Evolutionary conservation across 371 early-diverging fungal genomes (phyloP), one percentile per base, ranked within the genome.

Genomic region (Coemansia sp.): DNA sequence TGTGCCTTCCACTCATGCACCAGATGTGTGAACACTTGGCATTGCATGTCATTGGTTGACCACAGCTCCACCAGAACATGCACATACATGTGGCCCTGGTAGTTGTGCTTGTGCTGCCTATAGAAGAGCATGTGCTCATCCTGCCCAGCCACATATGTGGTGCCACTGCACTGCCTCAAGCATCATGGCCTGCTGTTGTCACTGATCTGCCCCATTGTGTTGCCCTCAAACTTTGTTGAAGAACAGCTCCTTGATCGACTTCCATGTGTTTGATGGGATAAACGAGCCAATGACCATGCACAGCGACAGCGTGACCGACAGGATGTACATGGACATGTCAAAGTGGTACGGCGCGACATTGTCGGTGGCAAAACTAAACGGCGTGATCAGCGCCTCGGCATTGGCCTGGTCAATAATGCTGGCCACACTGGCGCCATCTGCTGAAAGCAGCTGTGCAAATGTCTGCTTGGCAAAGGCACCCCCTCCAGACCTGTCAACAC

Each of bases 1-100:
- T 97, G 98, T 1, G 96, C 98, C 31, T 86, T 85, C 90, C 92
- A 98, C 7, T 95, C 94, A 72, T 95, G 94, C 55, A 96, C 81
- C 40, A 88, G 76, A 56, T 80, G 81, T 67, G 94, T 94, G 39
- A 97, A 97, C 36, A 92, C 82, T 71, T 87, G 94, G 72, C 93
- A 92, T 56, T 26, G 1, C 26, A 26, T 26, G 90, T 85, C 4
- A 20, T 67, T 91, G 86, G 12, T 77, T 67, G 7, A 92, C 93
- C 58, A 80, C 61, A 93, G 75, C 75, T 95, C 97, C 54, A 83
- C 81, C 31, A 97, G 98, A 1, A 20, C 20, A 20, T 20, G 20
- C 20, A 20, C 20, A 20, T 20, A 20, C 0, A 95, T 94, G 36
- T 97, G 80, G 42, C 95, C 97, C 64, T 90, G 80, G 81, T 96